These are phyloP conservation scores for Thalassiosira exigua DNA, from an alignment of 352 stramenopile species.

Conservation along the genomic window DNA sequence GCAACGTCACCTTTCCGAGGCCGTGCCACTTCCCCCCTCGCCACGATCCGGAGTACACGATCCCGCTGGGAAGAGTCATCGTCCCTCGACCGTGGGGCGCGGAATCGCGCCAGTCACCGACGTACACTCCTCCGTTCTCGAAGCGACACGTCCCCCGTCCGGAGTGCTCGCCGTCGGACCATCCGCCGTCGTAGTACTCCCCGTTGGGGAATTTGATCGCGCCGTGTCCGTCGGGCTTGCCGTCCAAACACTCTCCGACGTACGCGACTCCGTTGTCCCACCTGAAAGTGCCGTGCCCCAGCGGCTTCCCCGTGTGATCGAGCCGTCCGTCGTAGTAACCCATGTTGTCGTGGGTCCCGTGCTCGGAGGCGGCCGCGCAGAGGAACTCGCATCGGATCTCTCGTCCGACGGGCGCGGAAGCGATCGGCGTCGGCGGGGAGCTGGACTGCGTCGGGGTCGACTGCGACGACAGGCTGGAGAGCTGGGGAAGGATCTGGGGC, in stretches of 20 bases:
- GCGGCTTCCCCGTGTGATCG: conserved; percentile 42
- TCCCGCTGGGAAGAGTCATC: conserved; percentile 59
- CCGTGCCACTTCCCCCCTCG: conserved; percentile 64
- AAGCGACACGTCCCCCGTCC: conserved; percentile 52
- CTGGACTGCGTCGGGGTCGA: conserved; percentile 14
- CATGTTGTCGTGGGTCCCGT: too few relatives aligned
- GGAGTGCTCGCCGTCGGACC: conserved; percentile 47
- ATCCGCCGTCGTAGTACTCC: conserved; percentile 53
- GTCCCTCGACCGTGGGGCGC: conserved; percentile 49
- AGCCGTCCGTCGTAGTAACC: conserved; percentile 53
- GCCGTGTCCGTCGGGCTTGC: conserved; percentile 53
- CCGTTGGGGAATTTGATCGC: conserved; percentile 58
- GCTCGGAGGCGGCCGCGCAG: conserved; percentile 46
- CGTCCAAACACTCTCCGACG: conserved; percentile 53
- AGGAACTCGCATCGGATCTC: conserved; percentile 48
- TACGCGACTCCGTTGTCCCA: conserved; percentile 65
- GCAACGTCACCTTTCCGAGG: conserved; percentile 44
- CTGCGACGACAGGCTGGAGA: conserved; percentile 15
- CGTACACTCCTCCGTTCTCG: conserved; percentile 55
- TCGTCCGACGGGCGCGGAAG: too few relatives aligned
- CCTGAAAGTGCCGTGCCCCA: conserved; percentile 37
- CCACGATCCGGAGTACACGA: conserved; percentile 51
- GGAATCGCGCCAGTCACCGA: conserved; percentile 48
- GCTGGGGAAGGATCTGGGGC: conserved; percentile 34
- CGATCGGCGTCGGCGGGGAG: not conserved